Evolutionary conservation across 148 eudicot species (phyloP), one percentile per base, ranked within the genome.

Genomic region (Rhododendron molle): DNA sequence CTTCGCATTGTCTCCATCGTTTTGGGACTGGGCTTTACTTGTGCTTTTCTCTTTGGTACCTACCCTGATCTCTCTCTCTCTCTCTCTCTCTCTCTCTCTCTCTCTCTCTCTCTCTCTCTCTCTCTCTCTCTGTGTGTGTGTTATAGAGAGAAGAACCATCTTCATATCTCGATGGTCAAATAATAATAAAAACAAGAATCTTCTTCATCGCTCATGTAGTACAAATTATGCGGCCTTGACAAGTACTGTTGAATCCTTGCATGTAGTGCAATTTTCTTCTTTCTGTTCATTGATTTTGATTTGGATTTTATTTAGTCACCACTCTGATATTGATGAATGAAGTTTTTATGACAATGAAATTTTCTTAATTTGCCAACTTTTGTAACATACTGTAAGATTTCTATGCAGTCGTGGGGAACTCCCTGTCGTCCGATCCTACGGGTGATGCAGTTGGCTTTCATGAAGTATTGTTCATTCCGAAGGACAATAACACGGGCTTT

Each of bases 401-500:
- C 18, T 56, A 8, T 69, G 83, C 83, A 85, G 87, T 47, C 21
- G 36, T 67, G 13, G 62, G 50, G 44, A 8, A 12, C 44, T 65
- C 36, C 78, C 4, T 14, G n/a, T 81, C 82, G 8, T 44, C 85
- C 2, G 83, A 81, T 50, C 15, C 54, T 50, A 12, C 54, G 2
- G 15, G 12, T 36, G 50, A 5, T 36, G 30, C 5, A 18, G 20
- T 34, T 10, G 47, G 77, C 79, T 73, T 80, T 73, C 43, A 81
- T 54, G 58, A 85, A 40, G 44, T 40, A 74, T 2, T 44, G 14
- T 34, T 78, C 76, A n/a, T 56, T 81, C 32, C 79, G 82, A 36
- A 89, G 60, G 74, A 82, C 80, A 88, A 83, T 83, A 23, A 52
- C 58, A 85, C 78, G 32, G 30, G 82, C 38, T 76, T 65, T n/a